Evolutionary conservation across 179 eudicot genomes (phyloP).

Genomic region (Carnegiea gigantea): DNA sequence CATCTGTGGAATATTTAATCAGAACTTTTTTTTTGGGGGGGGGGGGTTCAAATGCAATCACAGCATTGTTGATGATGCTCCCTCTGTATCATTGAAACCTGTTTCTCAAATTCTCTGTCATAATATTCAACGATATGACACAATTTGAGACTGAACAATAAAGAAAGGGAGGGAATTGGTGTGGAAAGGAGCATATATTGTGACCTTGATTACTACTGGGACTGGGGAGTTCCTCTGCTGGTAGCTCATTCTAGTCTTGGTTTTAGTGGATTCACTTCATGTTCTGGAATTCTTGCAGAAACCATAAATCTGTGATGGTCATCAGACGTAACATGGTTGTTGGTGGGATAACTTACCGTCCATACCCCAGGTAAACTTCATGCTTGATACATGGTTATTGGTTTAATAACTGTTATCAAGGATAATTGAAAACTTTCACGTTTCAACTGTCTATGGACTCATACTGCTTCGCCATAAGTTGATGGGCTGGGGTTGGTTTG

Average conservation of each 20-base stretch:
- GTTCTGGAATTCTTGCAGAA: conserved; percentile 49
- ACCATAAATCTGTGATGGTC: conserved; percentile 93
- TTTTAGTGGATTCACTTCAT: conserved; percentile 12
- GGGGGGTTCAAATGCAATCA: not conserved
- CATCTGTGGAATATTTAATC: not conserved
- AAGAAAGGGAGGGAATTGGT: not conserved
- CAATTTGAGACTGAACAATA: not conserved
- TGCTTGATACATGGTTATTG: not conserved
- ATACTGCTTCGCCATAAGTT: not conserved
- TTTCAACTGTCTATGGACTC: not conserved
- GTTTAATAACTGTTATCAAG: not conserved
- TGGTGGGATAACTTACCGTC: conserved; percentile 98
- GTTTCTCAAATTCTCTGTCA: not conserved
- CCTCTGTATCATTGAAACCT: not conserved
- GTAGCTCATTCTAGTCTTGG: not conserved
- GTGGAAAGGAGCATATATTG: not conserved
- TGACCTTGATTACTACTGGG: not conserved
- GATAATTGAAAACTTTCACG: not conserved
- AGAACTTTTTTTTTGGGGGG: not conserved
- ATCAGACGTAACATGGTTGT: conserved; percentile 67
- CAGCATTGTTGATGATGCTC: not conserved
- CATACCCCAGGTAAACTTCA: conserved; percentile 66
- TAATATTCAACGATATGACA: not conserved
- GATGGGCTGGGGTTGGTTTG: not conserved
- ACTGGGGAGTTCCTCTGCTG: not conserved